A percentile compares a stretch with the other conserved stretches of the same genome.
Evolutionary conservation across 2,329 filamentous ascomycete genomes (phyloP).

Genomic region (Colletotrichum lentis): DNA sequence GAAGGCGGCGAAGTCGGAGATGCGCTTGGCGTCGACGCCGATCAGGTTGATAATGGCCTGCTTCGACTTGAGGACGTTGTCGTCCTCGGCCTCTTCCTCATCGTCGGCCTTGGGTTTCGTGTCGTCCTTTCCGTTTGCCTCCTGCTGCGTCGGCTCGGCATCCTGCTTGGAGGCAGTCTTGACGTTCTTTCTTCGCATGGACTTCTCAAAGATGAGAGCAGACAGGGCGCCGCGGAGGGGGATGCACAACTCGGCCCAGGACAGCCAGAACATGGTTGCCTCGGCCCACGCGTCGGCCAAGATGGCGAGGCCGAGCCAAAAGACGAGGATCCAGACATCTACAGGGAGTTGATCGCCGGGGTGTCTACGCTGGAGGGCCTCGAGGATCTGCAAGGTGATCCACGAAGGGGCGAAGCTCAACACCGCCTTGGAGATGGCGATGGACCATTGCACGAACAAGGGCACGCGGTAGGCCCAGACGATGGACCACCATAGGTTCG

Average conservation of each 20-base stretch:
- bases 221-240: slow-evolving; percentile 75
- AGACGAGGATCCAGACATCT: slow-evolving; percentile 73
- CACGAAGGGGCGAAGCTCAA: slow-evolving; percentile 76
- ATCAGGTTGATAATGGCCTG: slow-evolving; percentile 82
- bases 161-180: slow-evolving; percentile 66
- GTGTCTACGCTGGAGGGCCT: slow-evolving; percentile 66
- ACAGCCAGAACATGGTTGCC: slow-evolving; percentile 72
- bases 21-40: slow-evolving; percentile 75
- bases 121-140: slow-evolving; percentile 43
- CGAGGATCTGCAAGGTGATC: slow-evolving; percentile 71
- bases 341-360: slow-evolving; percentile 55
- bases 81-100: slow-evolving; percentile 57
- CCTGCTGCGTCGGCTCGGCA: slow-evolving; percentile 42
- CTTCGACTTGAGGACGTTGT: slow-evolving; percentile 54
- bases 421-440: slow-evolving; percentile 63
- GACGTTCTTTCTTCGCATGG: slow-evolving; percentile 78
- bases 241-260: slow-evolving; percentile 68
- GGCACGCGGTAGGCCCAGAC: slow-evolving; percentile 63
- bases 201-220: slow-evolving; percentile 78
- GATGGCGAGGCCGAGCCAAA: slow-evolving; percentile 68
- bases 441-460: slow-evolving; percentile 65
- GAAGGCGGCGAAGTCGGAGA: slow-evolving; percentile 73
- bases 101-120: slow-evolving; percentile 57
- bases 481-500: slow-evolving; percentile 66
- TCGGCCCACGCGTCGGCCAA: slow-evolving; percentile 69